Evolutionary conservation across 148 eudicot genomes (phyloP).

Genomic region (Pouteria glomerata): DNA sequence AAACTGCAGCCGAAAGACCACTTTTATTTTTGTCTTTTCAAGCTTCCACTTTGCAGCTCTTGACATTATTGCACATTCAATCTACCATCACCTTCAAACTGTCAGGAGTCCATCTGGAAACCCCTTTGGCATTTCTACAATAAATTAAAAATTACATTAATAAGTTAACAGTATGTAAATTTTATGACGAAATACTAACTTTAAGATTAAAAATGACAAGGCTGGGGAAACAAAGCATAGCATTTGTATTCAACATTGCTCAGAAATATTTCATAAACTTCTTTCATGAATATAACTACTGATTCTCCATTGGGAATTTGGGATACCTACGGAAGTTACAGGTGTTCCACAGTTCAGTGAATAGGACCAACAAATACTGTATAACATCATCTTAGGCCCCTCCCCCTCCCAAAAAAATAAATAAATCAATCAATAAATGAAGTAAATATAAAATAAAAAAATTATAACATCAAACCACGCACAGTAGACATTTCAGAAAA

Average conservation of each 20-base stretch:
- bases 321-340: neutral
- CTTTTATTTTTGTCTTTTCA: slow-evolving; percentile 93
- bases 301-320: neutral
- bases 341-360: neutral
- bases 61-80: slow-evolving; percentile 50
- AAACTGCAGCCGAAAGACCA: slow-evolving; percentile 92
- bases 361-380: neutral
- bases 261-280: neutral
- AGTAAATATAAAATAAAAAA: too few species aligned
- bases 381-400: neutral
- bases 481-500: neutral
- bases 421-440: neutral
- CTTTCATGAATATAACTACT: neutral
- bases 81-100: slow-evolving; percentile 25
- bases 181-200: neutral
- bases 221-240: neutral
- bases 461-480: too few species aligned
- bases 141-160: neutral
- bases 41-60: slow-evolving; percentile 74
- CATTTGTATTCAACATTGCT: neutral
- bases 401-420: neutral
- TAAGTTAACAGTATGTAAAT: neutral
- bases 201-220: neutral
- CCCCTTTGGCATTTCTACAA: slow-evolving; percentile 5
- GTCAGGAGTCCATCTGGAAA: slow-evolving; percentile 8